Conservation (phyloP, 1,284 basidiomycete species). For the Hymenochaete sp. region DNA sequence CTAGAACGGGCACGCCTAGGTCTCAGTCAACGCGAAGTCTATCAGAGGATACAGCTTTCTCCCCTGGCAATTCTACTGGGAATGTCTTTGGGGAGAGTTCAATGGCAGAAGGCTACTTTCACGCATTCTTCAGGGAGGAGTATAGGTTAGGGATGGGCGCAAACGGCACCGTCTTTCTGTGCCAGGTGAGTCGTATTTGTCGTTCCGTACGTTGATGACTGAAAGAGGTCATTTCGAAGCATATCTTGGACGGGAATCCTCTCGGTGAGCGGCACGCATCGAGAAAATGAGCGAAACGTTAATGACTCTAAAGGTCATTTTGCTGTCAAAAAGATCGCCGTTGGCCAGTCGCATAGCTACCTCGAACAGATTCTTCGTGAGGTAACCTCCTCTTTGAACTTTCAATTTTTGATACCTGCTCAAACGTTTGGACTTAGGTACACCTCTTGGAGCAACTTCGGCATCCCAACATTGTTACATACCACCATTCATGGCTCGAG, state of each 20-base stretch:
- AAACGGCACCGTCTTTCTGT: slow-evolving; percentile 81
- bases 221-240: slow-evolving; percentile 33
- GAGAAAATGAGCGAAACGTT: no score
- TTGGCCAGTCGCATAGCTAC: slow-evolving; percentile 82
- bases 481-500: slow-evolving; percentile 95
- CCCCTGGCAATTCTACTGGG: slow-evolving; percentile 18
- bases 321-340: slow-evolving; percentile 93
- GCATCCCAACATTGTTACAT: slow-evolving; percentile 89
- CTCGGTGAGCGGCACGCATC: slow-evolving; percentile 43
- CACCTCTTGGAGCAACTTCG: slow-evolving; percentile 78
- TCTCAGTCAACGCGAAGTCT: slow-evolving; percentile 9
- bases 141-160: slow-evolving; percentile 85
- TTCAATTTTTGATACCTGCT: neutral
- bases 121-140: slow-evolving; percentile 85
- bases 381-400: slow-evolving; percentile 31
- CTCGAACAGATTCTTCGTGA: slow-evolving; percentile 75
- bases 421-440: slow-evolving; percentile 36
- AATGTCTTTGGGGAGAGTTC: slow-evolving; percentile 47
- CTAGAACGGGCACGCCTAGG: slow-evolving; percentile 32
- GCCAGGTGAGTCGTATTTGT: slow-evolving; percentile 48
- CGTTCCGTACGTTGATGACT: slow-evolving; percentile 9
- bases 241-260: slow-evolving; percentile 71
- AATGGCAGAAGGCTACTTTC: slow-evolving; percentile 78
- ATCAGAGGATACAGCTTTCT: slow-evolving; percentile 10
- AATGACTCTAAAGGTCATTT: slow-evolving; percentile 49